Base-by-base conservation (phyloP, 2,329 filamentous ascomycete genomes). In the Venturia aucupariae region DNA sequence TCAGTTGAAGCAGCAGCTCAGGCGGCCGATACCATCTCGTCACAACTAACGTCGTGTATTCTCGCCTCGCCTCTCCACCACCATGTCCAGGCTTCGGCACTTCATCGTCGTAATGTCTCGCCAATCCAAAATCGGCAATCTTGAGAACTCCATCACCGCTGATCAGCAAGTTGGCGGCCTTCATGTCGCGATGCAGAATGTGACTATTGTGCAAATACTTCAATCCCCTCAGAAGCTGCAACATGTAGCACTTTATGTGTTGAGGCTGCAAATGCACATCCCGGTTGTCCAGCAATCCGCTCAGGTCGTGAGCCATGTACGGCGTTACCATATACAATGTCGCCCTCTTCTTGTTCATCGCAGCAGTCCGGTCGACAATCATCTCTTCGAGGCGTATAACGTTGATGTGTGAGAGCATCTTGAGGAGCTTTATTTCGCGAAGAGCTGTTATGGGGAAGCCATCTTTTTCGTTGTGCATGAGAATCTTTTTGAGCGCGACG, bases 401-500 rank as follows among this genome's bases (percentile, higher is more conserved):
- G 72, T 99, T 99, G 65, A 84, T 83, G 74, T 99, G 94, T 11
- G 89, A 92, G n/a, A 99, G 80, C 70, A 96, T 86, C 78, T 99
- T 99, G 66, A 99, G 82, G 46, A 99, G 85, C 79, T 97, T 97
- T 80, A 99, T 97, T 76, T 99, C 94, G 72, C 94, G 90, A 57
- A 99, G 84, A 7, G 94, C 93, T 0, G 94, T 99, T 68, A 99
- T 99, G n/a, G 94, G 94, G 70, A 99, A 99, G 80, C 94, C 94
- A 76, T 99, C 94, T 75, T 97, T 97, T 79, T 99, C 94, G 75
- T 97, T 96, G 75, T 97, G 94, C 90, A 97, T 97, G 69, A 99
- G 86, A 69, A 99, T 99, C 82, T 97, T 97, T 80, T 99, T 99
- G 72, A 99, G 77, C 4, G 94, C 94, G 66, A 96, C 89, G 57